Evolutionary conservation across 345 rosid genomes (phyloP).

Genomic region (Boechera divaricarpa): DNA sequence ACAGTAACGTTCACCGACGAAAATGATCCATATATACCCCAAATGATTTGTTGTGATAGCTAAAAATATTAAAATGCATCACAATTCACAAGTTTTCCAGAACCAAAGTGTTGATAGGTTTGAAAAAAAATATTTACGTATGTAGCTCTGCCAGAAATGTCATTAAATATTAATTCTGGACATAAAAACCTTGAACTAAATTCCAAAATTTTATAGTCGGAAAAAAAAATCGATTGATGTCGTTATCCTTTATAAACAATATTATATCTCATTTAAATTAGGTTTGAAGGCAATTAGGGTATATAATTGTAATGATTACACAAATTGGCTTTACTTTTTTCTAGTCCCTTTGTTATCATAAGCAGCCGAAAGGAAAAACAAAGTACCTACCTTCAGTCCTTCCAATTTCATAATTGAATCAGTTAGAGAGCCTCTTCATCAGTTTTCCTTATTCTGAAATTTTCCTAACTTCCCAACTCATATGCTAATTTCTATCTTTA

Average conservation of each 20-base stretch:
- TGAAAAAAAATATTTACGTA: not conserved
- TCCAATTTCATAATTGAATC: constrained; percentile 36
- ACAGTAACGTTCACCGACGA: constrained; percentile 6
- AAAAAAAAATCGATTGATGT: not conserved
- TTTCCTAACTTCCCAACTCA: not conserved
- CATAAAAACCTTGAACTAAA: not conserved
- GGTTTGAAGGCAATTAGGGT: constrained; percentile 39
- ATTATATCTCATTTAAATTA: constrained; percentile 7
- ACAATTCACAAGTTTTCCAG: no score
- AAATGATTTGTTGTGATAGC: constrained; percentile 3
- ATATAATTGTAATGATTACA: constrained; percentile 41
- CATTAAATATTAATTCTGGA: not conserved
- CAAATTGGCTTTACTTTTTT: constrained; percentile 34
- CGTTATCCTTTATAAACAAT: not conserved
- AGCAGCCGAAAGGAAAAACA: constrained; percentile 48
- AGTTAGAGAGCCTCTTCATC: constrained; percentile 34
- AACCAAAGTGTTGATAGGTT: not conserved
- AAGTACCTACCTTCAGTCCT: constrained; percentile 42
- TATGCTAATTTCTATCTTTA: not conserved
- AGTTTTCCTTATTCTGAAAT: not conserved
- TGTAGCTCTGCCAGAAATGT: not conserved
- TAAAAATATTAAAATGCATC: not conserved
- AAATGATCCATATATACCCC: not conserved
- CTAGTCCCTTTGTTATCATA: constrained; percentile 42
- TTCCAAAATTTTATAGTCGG: not conserved